Evolutionary conservation across 2,329 filamentous ascomycete species (phyloP).

Genomic region (Penicillium sp.): DNA sequence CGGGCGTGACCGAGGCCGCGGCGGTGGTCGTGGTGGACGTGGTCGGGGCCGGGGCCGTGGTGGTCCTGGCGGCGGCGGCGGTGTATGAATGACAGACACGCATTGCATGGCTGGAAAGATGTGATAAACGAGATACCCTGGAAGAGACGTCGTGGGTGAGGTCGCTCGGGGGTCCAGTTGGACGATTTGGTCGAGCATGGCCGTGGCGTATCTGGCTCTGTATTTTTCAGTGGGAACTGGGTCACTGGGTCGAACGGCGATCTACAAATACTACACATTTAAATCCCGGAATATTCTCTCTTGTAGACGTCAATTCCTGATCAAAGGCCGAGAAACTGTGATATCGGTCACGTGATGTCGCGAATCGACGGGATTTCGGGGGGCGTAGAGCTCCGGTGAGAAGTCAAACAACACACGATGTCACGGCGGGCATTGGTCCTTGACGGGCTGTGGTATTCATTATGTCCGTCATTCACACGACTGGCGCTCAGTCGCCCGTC

Average conservation of each 20-base stretch:
- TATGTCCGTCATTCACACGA: conserved; percentile 38
- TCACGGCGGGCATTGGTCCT: conserved; percentile 30
- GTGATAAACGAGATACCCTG: conserved; percentile 38
- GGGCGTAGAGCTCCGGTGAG: conserved; percentile 3
- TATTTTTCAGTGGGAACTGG: conserved; percentile 33
- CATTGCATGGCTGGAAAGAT: conserved; percentile 18
- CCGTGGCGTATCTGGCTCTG: conserved; percentile 41
- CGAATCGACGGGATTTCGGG: neutral
- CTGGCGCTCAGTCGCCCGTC: conserved; percentile 18
- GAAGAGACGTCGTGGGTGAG: conserved; percentile 25
- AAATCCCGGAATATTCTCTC: conserved; percentile 5
- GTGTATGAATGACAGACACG: conserved; percentile 15
- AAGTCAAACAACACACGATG: conserved; percentile 30
- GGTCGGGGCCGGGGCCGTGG: conserved; percentile 43
- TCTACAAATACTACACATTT: conserved; percentile 15
- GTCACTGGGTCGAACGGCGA: conserved; percentile 21
- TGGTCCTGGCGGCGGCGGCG: conserved; percentile 2
- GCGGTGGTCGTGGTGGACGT: conserved; percentile 43
- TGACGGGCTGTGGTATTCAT: conserved; percentile 43
- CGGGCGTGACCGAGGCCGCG: conserved; percentile 37
- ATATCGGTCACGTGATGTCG: conserved; percentile 14
- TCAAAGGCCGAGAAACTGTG: neutral
- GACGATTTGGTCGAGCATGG: conserved; percentile 38
- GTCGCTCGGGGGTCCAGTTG: conserved; percentile 29
- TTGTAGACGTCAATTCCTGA: neutral